These are phyloP conservation scores for Polyporus tsugae DNA, from an alignment of 1,284 basidiomycete genomes.

Conservation along the genomic window DNA sequence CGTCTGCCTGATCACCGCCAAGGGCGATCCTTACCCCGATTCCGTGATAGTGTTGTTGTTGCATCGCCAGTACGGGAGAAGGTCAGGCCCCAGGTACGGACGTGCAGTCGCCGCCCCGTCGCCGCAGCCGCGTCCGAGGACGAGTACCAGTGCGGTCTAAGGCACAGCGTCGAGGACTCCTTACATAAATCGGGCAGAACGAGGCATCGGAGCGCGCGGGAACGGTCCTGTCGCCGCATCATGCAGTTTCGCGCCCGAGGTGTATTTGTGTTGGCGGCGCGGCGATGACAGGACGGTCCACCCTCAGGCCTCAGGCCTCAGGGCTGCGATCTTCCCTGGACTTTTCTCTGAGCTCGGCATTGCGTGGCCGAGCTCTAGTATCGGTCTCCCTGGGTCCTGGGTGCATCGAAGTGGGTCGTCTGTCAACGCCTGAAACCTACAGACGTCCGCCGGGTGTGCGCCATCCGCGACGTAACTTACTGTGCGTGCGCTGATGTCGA, in stretches of 20 bases:
- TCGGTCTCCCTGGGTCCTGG: background rate
- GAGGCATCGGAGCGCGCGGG: constrained; percentile 5
- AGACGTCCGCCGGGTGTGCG: background rate
- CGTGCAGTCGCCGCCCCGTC: background rate
- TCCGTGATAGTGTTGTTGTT: background rate
- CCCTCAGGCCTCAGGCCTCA: background rate
- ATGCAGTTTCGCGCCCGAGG: background rate
- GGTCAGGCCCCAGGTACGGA: background rate
- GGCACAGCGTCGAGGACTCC: background rate
- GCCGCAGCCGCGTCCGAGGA: background rate
- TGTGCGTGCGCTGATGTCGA: background rate
- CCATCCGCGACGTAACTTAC: background rate
- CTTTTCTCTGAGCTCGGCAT: background rate
- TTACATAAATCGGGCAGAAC: background rate
- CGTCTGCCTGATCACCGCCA: background rate
- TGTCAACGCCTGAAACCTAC: background rate
- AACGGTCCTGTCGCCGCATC: background rate
- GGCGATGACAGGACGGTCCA: background rate
- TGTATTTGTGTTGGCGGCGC: constrained; percentile 7
- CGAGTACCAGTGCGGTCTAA: constrained; percentile 1
- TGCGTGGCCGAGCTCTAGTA: background rate
- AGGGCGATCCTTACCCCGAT: background rate
- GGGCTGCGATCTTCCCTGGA: background rate
- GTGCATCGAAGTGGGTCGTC: background rate
- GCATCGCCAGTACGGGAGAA: background rate